Conservation (phyloP, 139 green algal genomes). For the Ulvella scutata region DNA sequence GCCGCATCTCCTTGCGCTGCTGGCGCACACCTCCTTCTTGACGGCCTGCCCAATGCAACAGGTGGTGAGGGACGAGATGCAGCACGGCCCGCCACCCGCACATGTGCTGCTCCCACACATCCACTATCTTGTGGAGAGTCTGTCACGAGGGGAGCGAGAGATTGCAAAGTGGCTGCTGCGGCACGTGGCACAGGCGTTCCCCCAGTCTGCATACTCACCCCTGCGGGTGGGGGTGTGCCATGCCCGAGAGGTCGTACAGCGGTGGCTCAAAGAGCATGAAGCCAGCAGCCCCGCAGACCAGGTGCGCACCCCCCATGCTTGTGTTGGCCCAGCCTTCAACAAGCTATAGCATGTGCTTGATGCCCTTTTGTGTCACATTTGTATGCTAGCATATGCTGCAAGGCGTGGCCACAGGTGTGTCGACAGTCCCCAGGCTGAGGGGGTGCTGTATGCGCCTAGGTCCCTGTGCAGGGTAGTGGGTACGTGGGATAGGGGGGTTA, state of each 20-base stretch:
- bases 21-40: background rate
- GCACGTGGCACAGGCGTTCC: slow-evolving; percentile 18
- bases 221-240: slow-evolving; percentile 69
- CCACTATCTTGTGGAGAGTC: background rate
- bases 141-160: background rate
- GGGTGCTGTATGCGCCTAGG: too few species aligned
- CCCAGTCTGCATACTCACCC: slow-evolving; percentile 82
- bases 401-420: too few species aligned
- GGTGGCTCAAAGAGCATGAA: slow-evolving; percentile 7
- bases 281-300: background rate
- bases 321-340: background rate
- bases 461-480: too few species aligned
- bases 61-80: background rate
- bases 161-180: slow-evolving; percentile 16
- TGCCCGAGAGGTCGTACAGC: slow-evolving; percentile 43
- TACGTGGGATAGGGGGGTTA: too few species aligned
- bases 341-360: background rate
- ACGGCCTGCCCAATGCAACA: background rate
- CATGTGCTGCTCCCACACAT: background rate
- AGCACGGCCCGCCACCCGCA: background rate
- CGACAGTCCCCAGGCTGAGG: too few species aligned
- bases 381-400: too few species aligned
- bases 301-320: background rate
- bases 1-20: background rate
- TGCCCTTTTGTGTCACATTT: too few species aligned